Base-by-base conservation (phyloP, 2,329 filamentous ascomycete species). In the Trichoderma sp. region DNA sequence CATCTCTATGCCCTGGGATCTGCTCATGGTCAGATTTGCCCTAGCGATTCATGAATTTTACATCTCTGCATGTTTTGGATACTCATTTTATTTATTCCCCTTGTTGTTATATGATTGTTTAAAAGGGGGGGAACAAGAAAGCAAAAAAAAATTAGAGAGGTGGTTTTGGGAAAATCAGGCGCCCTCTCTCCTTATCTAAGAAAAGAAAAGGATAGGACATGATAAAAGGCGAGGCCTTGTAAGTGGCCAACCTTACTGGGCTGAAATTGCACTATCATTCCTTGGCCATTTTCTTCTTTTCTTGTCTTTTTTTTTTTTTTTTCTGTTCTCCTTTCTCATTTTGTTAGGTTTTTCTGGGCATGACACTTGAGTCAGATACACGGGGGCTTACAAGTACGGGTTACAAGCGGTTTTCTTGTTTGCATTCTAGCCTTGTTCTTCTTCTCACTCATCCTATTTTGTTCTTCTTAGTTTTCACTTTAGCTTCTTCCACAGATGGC, bases 221-320 rank as follows among this genome's bases (percentile, higher is more conserved):
- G 43, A 46, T 46, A 65, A 63, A 54, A 63, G 14, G 46, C 14
- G 30, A 39, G 43, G 56, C 34, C 30, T 34, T 6, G 6, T 52
- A 11, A 21, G 18, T 14, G 54, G 46, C 21, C 58, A 30, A 32
- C 1, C 16, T 60, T n/a, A 32, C n/a, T 26, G 32, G 43, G 66
- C 26, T 18, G n/a, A 61, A 26, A 60, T 18, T 68, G 65, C 46
- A 60, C 54, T 68, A 26, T 21, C 37, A 54, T 64, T 6, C 49
- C 21, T 43, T 43, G 34, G 11, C 34, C 21, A 24, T 68, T 43
- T 37, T n/a, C 37, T 37, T 59, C 13, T 34, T 52, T 24, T 43
- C 51, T 59, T 58, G 24, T 37, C 7, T 5, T 5, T 21, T 4
- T n/a, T 39, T 46, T 37, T 5, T 5, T 5, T 21, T 4, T n/a